A percentile compares a stretch with the other conserved stretches of the same genome.
Evolutionary conservation across 805 yeast species (phyloP).

Genomic region (Lipomyces sp.): DNA sequence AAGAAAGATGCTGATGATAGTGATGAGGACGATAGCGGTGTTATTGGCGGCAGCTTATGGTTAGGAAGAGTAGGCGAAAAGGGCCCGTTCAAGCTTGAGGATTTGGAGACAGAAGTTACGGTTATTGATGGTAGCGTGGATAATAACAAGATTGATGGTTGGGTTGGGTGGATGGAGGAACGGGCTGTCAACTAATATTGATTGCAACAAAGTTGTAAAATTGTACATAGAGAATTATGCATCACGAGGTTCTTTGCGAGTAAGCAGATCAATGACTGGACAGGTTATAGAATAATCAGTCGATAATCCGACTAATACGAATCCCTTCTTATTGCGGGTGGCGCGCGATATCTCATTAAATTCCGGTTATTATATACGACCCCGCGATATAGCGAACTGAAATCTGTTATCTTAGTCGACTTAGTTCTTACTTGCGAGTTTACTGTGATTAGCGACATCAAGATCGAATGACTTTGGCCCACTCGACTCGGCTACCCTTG

Average conservation of each 20-base stretch:
- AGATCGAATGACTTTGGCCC: too few relatives aligned
- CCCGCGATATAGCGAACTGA: too few relatives aligned
- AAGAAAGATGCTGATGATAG: conserved; percentile 16
- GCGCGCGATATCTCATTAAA: too few relatives aligned
- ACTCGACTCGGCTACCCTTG: too few relatives aligned
- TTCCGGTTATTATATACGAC: too few relatives aligned
- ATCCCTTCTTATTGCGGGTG: too few relatives aligned
- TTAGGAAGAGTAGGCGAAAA: conserved; percentile 19
- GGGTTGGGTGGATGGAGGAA: conserved; percentile 84
- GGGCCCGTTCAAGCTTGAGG: conserved; percentile 23
- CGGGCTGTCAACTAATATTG: conserved; percentile 59
- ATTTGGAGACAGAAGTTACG: conserved; percentile 33
- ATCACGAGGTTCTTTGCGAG: too few relatives aligned
- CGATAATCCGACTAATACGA: neutral
- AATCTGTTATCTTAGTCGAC: too few relatives aligned
- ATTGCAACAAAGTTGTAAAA: neutral
- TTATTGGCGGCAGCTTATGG: conserved; percentile 21
- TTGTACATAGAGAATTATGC: neutral
- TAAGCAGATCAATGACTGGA: neutral
- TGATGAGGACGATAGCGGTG: conserved; percentile 11
- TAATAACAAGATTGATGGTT: conserved; percentile 57
- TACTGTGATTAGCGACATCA: too few relatives aligned
- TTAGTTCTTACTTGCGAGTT: too few relatives aligned
- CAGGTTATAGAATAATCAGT: too few relatives aligned
- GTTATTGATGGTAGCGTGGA: conserved; percentile 72